A percentile compares a stretch with the other conserved stretches of the same genome.
Conservation (phyloP, 805 yeast genomes). For the Ogataea angusta region DNA sequence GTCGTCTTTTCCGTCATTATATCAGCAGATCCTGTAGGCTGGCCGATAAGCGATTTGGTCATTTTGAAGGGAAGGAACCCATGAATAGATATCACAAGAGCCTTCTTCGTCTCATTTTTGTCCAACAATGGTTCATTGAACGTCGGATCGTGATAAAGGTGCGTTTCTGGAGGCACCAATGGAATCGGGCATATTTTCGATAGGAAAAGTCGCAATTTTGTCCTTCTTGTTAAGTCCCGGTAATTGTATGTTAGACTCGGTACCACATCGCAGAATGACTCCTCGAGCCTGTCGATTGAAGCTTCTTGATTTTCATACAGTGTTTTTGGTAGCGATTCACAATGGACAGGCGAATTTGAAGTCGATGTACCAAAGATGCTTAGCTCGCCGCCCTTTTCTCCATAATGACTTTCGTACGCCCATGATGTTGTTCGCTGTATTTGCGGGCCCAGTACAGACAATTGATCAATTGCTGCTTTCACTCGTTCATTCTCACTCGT, state of each 20-base stretch:
- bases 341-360: constrained; percentile 25
- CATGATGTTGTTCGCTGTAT: constrained; percentile 27
- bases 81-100: constrained; percentile 87
- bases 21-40: constrained; percentile 87
- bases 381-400: constrained; percentile 21
- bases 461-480: constrained; percentile 23
- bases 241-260: constrained; percentile 28
- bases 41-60: constrained; percentile 80
- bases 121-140: constrained; percentile 5
- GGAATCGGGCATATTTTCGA: constrained; percentile 19
- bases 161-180: constrained; percentile 28
- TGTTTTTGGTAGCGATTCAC: constrained; percentile 27
- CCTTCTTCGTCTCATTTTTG: constrained; percentile 38
- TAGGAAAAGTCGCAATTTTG: constrained; percentile 25
- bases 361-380: constrained; percentile 31
- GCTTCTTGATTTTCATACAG: constrained; percentile 30
- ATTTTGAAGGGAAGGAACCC: constrained; percentile 90
- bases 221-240: constrained; percentile 26
- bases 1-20: constrained; percentile 82
- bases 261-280: constrained; percentile 19
- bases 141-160: constrained; percentile 26
- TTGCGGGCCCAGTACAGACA: constrained; percentile 21
- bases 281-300: constrained; percentile 1
- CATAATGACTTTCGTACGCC: constrained; percentile 23
- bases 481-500: constrained; percentile 22